Conservation (phyloP, 768 basidiomycete genomes). For the Neoboletus magnificus region DNA sequence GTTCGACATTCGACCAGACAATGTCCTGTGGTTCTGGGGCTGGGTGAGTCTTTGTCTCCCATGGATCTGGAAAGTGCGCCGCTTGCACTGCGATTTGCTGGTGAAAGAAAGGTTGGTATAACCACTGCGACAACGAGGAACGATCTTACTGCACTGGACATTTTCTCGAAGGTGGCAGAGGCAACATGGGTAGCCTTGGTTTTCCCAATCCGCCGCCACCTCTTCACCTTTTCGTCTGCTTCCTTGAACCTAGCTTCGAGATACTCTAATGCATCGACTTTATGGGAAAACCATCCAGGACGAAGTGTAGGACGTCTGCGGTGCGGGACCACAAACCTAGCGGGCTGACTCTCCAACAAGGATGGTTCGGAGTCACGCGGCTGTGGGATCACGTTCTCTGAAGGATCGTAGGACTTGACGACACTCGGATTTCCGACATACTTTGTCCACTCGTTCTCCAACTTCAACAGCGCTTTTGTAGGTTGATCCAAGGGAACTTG, state of each 20-base stretch:
- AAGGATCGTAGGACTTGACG: slow-evolving; percentile 77
- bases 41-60: slow-evolving; percentile 61
- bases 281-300: slow-evolving; percentile 67
- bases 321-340: slow-evolving; percentile 69
- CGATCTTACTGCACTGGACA: slow-evolving; percentile 78
- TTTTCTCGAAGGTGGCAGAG: slow-evolving; percentile 95
- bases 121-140: neutral
- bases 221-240: slow-evolving; percentile 81
- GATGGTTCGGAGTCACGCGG: slow-evolving; percentile 51
- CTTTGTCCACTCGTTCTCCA: slow-evolving; percentile 84
- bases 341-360: slow-evolving; percentile 49
- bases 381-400: slow-evolving; percentile 46
- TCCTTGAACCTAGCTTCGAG: slow-evolving; percentile 76
- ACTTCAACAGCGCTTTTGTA: slow-evolving; percentile 71
- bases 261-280: slow-evolving; percentile 88
- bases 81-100: slow-evolving; percentile 89
- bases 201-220: slow-evolving; percentile 63
- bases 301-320: slow-evolving; percentile 73
- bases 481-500: slow-evolving; percentile 72
- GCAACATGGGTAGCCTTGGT: slow-evolving; percentile 83
- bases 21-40: slow-evolving; percentile 96
- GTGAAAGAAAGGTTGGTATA: neutral
- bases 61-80: slow-evolving; percentile 68
- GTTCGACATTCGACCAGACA: slow-evolving; percentile 87
- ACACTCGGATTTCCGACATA: slow-evolving; percentile 95